Conservation (phyloP, 1,139 yeast genomes). For the Scheffersomyces titani region DNA sequence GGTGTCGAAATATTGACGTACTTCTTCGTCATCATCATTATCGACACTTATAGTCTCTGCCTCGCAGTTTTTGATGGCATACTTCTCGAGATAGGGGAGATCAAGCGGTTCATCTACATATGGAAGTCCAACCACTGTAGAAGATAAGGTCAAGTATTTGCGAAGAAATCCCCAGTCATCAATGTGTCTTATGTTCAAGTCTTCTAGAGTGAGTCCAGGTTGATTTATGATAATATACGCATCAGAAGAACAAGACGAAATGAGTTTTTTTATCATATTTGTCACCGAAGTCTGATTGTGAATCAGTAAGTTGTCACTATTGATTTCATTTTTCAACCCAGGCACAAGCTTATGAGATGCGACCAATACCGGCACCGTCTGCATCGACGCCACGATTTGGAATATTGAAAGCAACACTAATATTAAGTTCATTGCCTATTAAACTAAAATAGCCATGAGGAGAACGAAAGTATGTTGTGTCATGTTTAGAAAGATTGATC, state of each 20-base stretch:
- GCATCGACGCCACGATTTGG: not conserved
- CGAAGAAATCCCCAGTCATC: constrained; percentile 56
- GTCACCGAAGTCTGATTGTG: constrained; percentile 34
- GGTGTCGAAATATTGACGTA: constrained; percentile 54
- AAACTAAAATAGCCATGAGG: not conserved
- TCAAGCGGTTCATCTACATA: constrained; percentile 49
- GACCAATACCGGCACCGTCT: constrained; percentile 37
- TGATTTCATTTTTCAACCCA: constrained; percentile 31
- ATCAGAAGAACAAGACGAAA: constrained; percentile 68
- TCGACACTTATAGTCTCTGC: constrained; percentile 43
- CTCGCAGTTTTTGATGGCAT: constrained; percentile 47
- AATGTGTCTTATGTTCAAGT: constrained; percentile 43
- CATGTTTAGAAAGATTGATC: not conserved
- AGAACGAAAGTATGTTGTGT: no score
- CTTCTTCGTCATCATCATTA: constrained; percentile 44
- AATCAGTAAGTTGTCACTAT: constrained; percentile 16
- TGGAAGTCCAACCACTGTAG: constrained; percentile 66
- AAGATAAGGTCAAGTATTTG: constrained; percentile 56
- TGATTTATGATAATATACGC: constrained; percentile 67
- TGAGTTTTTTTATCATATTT: constrained; percentile 46
- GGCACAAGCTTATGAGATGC: constrained; percentile 48
- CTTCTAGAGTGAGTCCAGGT: constrained; percentile 67
- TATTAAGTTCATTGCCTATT: not conserved
- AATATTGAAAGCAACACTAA: not conserved
- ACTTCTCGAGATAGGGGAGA: constrained; percentile 45